These are phyloP conservation scores for Berberis thunbergii DNA, from an alignment of 164 flowering plant genomes.

Conservation along the genomic window DNA sequence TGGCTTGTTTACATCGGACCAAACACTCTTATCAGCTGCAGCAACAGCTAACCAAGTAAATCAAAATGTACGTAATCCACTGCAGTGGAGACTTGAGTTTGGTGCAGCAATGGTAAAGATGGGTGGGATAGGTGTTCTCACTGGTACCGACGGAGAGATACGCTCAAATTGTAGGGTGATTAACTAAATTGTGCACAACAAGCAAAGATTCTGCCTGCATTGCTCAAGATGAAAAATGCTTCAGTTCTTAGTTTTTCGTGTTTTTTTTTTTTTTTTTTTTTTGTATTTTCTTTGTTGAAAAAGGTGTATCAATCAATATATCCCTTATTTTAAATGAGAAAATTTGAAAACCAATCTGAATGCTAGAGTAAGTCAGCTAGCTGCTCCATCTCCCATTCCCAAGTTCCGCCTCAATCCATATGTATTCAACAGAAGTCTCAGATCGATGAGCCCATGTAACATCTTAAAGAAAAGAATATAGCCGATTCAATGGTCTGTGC, in stretches of 20 bases:
- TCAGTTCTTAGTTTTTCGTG: neutral
- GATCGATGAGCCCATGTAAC: no score
- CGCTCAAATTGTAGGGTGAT: constrained; percentile 37
- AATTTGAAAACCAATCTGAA: no score
- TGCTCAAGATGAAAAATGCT: neutral
- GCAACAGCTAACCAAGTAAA: constrained; percentile 31
- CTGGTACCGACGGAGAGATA: constrained; percentile 47
- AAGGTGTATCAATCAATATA: no score
- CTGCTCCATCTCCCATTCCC: no score
- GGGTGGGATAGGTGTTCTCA: constrained; percentile 48
- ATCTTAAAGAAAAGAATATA: no score
- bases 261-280: no score
- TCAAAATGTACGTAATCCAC: constrained; percentile 20
- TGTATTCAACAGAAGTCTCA: no score
- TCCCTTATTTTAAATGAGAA: no score
- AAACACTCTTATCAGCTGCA: constrained; percentile 28
- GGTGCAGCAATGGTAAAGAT: constrained; percentile 61
- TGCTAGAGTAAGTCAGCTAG: no score
- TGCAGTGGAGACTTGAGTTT: constrained; percentile 30
- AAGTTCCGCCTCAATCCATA: no score
- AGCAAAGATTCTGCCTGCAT: neutral
- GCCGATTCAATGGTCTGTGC: no score
- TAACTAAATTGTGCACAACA: constrained; percentile 16
- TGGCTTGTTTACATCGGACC: constrained; percentile 53
- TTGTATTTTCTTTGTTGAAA: neutral